phyloP scores from a whole-genome alignment of 306 rosid species.

The Begonia fuchsioides region DNA sequence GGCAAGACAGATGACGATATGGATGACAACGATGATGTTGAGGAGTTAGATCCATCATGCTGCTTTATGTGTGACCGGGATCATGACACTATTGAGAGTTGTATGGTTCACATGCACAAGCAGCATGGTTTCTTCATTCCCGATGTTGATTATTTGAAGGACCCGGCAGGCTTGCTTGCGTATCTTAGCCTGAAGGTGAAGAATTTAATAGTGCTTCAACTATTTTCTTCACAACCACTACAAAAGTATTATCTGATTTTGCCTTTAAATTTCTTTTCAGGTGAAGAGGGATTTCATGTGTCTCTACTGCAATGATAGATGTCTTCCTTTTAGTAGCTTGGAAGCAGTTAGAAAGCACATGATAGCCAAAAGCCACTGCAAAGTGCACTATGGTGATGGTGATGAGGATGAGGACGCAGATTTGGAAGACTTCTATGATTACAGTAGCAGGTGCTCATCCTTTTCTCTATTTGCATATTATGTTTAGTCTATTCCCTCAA shows the following conservation, averaged over 20 bases:
- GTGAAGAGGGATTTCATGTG: slow-evolving; percentile 75
- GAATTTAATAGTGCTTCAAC: background rate
- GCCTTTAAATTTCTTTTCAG: slow-evolving; percentile 16
- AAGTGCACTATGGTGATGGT: slow-evolving; percentile 84
- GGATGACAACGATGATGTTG: slow-evolving; percentile 20
- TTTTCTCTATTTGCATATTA: background rate
- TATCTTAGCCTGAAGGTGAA: slow-evolving; percentile 84
- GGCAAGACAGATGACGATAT: slow-evolving; percentile 42
- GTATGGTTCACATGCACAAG: slow-evolving; percentile 97
- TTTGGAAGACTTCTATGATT: slow-evolving; percentile 87
- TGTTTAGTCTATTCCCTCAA: too few relatives aligned
- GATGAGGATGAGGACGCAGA: slow-evolving; percentile 86
- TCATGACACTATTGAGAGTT: slow-evolving; percentile 51
- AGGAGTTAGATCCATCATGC: slow-evolving; percentile 62
- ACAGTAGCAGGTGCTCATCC: slow-evolving; percentile 59
- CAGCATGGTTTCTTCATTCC: slow-evolving; percentile 94
- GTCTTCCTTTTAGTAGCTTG: slow-evolving; percentile 75
- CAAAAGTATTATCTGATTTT: background rate
- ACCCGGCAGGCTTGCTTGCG: slow-evolving; percentile 73
- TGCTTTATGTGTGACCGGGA: slow-evolving; percentile 91
- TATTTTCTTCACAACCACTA: background rate
- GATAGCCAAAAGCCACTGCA: slow-evolving; percentile 89
- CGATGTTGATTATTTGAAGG: slow-evolving; percentile 84
- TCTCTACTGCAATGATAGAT: slow-evolving; percentile 78
- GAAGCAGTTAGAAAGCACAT: slow-evolving; percentile 98